Conservation (phyloP, 78 protist genomes). For the Dictyostelium capitatum region DNA sequence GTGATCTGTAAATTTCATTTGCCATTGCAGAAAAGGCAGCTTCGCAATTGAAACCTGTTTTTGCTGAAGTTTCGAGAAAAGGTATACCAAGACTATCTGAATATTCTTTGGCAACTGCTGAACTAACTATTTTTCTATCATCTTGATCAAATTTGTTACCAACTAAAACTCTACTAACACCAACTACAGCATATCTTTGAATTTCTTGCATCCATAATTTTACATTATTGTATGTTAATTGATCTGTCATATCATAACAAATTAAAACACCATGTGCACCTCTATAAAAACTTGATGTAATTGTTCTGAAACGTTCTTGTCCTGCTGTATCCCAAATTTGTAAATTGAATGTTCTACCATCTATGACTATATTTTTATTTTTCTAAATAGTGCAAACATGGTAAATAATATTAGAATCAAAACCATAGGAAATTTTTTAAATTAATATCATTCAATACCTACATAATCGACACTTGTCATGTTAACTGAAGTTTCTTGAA, state of each 20-base stretch:
- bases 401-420: too few species aligned
- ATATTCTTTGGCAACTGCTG: constrained; percentile 64
- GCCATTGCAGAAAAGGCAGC: constrained; percentile 97
- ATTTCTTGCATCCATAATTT: constrained; percentile 79
- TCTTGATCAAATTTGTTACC: constrained; percentile 76
- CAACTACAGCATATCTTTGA: constrained; percentile 67
- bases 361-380: constrained; percentile 43
- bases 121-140: constrained; percentile 49
- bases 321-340: constrained; percentile 92
- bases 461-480: constrained; percentile 68
- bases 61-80: constrained; percentile 98
- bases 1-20: constrained; percentile 86
- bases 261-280: constrained; percentile 81
- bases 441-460: background rate
- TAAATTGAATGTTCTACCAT: constrained; percentile 40
- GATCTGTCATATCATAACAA: constrained; percentile 80
- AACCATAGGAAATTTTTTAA: too few species aligned
- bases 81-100: constrained; percentile 96
- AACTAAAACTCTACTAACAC: constrained; percentile 71
- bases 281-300: constrained; percentile 87
- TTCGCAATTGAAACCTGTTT: constrained; percentile 98
- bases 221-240: constrained; percentile 45
- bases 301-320: constrained; percentile 90
- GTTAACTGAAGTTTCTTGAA: constrained; percentile 72
- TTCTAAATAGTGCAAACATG: constrained; percentile 18